Evolutionary conservation across 78 protist genomes (phyloP).

Genomic region (Dictyostelium firmibasis): DNA sequence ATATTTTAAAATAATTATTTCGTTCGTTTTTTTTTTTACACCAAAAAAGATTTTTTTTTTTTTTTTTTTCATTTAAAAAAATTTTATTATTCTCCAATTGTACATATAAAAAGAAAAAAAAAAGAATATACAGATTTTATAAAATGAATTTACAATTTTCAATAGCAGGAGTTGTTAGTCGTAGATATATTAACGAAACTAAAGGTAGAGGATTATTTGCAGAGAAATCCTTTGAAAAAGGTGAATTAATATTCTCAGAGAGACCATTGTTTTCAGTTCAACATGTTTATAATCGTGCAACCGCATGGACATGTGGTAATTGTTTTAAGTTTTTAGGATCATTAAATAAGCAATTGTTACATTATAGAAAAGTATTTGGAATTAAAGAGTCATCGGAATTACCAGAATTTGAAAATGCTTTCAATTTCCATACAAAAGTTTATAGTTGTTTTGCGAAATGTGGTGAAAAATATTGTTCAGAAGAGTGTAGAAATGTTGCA

Average conservation of each 20-base stretch:
- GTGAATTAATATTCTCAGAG: constrained; percentile 53
- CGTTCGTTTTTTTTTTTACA: neutral
- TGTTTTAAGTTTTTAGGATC: constrained; percentile 70
- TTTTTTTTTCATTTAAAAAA: no score
- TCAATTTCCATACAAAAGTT: constrained; percentile 27
- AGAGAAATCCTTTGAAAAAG: constrained; percentile 47
- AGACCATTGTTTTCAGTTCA: constrained; percentile 67
- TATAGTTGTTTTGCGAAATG: constrained; percentile 75
- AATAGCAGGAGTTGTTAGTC: constrained; percentile 49
- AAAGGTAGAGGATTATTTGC: constrained; percentile 65
- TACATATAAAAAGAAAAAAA: neutral
- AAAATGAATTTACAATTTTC: constrained; percentile 45
- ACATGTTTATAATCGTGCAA: constrained; percentile 72
- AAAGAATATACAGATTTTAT: neutral
- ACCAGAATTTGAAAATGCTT: constrained; percentile 4
- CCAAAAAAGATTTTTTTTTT: no score
- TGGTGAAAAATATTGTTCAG: constrained; percentile 77
- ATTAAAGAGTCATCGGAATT: neutral
- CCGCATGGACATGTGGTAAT: constrained; percentile 82
- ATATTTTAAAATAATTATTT: no score
- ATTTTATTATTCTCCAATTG: neutral
- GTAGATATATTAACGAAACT: constrained; percentile 20
- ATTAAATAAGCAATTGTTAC: constrained; percentile 34
- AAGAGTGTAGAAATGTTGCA: constrained; percentile 59
- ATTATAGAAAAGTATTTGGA: constrained; percentile 18